A percentile compares a stretch with the other conserved stretches of the same genome.
These are phyloP conservation scores for Phytophthora hybrid DNA, from an alignment of 352 stramenopile species.

Conservation along the genomic window DNA sequence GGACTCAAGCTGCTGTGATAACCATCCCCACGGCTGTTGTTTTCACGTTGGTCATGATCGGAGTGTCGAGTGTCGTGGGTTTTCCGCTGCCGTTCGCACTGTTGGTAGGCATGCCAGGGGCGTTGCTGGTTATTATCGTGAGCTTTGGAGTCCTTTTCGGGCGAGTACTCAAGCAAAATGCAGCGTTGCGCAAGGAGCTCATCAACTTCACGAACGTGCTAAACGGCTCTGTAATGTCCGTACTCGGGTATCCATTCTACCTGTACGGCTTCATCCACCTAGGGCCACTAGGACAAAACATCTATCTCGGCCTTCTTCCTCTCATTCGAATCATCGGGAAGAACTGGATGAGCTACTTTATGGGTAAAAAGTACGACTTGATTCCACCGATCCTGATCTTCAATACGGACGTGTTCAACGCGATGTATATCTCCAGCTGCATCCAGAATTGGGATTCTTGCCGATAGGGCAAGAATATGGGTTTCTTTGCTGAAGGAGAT, in stretches of 20 bases:
- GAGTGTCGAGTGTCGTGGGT: not conserved
- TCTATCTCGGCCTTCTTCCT: not conserved
- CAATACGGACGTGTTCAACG: not conserved
- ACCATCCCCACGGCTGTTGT: no score
- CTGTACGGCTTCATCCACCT: not conserved
- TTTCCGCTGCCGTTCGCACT: not conserved
- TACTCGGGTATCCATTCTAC: not conserved
- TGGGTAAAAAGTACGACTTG: not conserved
- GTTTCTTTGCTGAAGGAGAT: no score
- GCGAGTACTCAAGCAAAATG: not conserved
- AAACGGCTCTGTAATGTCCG: not conserved
- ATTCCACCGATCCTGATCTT: not conserved
- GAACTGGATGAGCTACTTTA: not conserved
- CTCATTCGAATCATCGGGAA: not conserved
- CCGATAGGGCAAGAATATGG: no score
- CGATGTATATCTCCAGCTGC: not conserved
- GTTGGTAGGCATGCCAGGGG: not conserved
- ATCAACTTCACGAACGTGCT: not conserved
- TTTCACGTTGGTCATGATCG: no score
- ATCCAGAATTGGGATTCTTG: no score
- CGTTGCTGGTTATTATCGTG: not conserved
- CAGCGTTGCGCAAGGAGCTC: not conserved
- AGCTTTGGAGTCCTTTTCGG: not conserved
- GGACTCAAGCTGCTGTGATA: not conserved
- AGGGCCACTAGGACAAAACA: not conserved